A percentile compares a stretch with the other conserved stretches of the same genome.
These are phyloP conservation scores for Effrenium voratum DNA, from an alignment of 73 alveolate species.

Conservation along the genomic window DNA sequence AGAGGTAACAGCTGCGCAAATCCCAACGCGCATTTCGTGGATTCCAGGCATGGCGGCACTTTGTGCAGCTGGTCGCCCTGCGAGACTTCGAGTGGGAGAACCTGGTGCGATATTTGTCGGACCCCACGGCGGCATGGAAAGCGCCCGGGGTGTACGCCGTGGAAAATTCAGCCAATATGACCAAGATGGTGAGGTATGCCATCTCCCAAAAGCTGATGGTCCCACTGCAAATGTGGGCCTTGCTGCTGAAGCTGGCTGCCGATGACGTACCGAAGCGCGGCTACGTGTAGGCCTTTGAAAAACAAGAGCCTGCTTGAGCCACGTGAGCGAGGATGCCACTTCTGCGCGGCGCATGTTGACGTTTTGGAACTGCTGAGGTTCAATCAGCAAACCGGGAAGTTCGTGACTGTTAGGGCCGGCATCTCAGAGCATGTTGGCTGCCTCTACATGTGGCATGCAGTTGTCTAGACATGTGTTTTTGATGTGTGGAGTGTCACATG, in stretches of 20 bases:
- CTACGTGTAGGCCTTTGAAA: neutral
- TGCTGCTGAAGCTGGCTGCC: conserved; percentile 23
- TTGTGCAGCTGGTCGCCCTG: conserved; percentile 28
- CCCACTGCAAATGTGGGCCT: conserved; percentile 65
- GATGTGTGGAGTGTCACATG: no score
- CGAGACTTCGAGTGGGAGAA: conserved; percentile 87
- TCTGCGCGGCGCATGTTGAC: neutral
- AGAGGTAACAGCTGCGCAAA: no score
- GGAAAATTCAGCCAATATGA: neutral
- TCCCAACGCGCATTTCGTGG: no score
- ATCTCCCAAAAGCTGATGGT: conserved; percentile 63
- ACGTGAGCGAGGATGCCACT: no score
- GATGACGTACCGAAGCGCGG: neutral
- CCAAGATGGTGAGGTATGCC: conserved; percentile 22
- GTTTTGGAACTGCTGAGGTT: conserved; percentile 9
- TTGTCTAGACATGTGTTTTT: no score
- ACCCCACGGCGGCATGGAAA: neutral
- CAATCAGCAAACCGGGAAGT: conserved; percentile 54
- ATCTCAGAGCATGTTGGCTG: neutral
- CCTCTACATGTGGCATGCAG: no score
- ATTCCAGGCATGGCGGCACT: conserved; percentile 76
- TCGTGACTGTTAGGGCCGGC: conserved; percentile 53
- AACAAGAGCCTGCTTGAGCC: no score
- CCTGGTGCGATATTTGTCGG: conserved; percentile 6
- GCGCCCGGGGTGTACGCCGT: neutral